phyloP scores from a whole-genome alignment of 208 protist genomes.

The Trypanosomatidae sp. region DNA sequence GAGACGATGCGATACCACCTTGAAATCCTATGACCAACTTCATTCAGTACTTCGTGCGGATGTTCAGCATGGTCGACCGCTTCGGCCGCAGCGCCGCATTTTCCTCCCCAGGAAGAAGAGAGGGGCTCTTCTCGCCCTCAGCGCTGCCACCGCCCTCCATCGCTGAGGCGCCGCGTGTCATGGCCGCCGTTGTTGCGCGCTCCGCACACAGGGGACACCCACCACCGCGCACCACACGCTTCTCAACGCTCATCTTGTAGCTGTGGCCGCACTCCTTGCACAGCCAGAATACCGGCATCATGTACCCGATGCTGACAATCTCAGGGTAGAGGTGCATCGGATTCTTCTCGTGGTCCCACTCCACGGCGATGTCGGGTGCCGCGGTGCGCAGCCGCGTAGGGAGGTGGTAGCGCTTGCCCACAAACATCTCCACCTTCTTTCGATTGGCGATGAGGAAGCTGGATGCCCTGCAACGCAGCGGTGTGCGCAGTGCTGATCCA shows the following conservation, averaged over 20 bases:
- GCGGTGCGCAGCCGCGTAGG: slow-evolving; percentile 84
- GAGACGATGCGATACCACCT: too few species aligned
- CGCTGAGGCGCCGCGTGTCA: neutral
- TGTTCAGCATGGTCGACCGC: slow-evolving; percentile 72
- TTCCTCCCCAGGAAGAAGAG: slow-evolving; percentile 58
- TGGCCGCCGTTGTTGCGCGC: neutral
- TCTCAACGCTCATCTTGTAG: slow-evolving; percentile 87
- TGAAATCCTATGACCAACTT: too few species aligned
- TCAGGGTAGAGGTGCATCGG: slow-evolving; percentile 83
- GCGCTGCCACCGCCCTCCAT: neutral
- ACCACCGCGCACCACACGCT: slow-evolving; percentile 82
- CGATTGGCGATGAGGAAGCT: slow-evolving; percentile 78
- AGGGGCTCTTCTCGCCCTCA: neutral
- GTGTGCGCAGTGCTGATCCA: neutral
- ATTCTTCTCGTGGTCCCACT: slow-evolving; percentile 89
- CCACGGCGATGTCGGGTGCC: slow-evolving; percentile 79
- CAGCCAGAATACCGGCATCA: slow-evolving; percentile 77
- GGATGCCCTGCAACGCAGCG: slow-evolving; percentile 31
- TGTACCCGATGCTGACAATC: slow-evolving; percentile 80
- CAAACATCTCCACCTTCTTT: slow-evolving; percentile 83
- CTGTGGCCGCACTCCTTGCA: slow-evolving; percentile 51
- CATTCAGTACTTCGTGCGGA: slow-evolving; percentile 88
- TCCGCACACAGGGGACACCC: slow-evolving; percentile 65
- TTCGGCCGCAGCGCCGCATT: slow-evolving; percentile 67
- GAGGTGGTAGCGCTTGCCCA: slow-evolving; percentile 80